phyloP scores from a whole-genome alignment of 371 early-diverging fungal species.

The Rhizopus arrhizus region DNA sequence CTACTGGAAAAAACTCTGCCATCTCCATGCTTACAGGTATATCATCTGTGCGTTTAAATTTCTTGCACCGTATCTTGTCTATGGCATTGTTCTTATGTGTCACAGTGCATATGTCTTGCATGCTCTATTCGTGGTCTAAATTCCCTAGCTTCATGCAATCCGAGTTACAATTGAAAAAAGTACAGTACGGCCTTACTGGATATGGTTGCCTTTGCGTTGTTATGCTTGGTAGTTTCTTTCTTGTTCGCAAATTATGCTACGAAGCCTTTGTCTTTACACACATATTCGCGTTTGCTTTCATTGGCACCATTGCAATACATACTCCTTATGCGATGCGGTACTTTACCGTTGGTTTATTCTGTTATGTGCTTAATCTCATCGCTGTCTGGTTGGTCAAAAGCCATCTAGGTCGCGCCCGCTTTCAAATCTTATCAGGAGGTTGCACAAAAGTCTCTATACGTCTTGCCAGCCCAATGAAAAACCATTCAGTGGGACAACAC shows the following conservation, averaged over 20 bases:
- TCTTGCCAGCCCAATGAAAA: conserved; percentile 36
- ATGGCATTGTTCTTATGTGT: conserved; percentile 45
- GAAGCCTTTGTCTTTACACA: conserved; percentile 56
- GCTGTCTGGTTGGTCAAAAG: conserved; percentile 63
- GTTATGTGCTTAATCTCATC: conserved; percentile 50
- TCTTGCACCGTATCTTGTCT: conserved; percentile 55
- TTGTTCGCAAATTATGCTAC: conserved; percentile 53
- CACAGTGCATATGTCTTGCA: conserved; percentile 59
- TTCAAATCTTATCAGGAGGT: conserved; percentile 45
- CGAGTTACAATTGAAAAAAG: conserved; percentile 46
- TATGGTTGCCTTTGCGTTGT: conserved; percentile 56
- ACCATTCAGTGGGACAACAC: conserved; percentile 56
- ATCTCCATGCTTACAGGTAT: conserved; percentile 56
- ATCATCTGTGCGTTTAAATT: conserved; percentile 55
- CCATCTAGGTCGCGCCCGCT: conserved; percentile 48
- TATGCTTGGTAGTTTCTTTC: conserved; percentile 51
- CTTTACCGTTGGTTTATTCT: conserved; percentile 53
- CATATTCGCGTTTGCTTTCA: conserved; percentile 49
- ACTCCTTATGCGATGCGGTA: conserved; percentile 68
- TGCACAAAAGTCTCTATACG: conserved; percentile 53
- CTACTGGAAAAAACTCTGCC: conserved; percentile 63
- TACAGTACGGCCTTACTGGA: conserved; percentile 56
- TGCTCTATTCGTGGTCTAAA: conserved; percentile 48
- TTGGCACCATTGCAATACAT: conserved; percentile 57
- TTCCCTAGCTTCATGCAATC: conserved; percentile 46